These are phyloP conservation scores for Trichosporon coremiiforme DNA, from an alignment of 1,284 basidiomycete genomes.

Conservation along the genomic window DNA sequence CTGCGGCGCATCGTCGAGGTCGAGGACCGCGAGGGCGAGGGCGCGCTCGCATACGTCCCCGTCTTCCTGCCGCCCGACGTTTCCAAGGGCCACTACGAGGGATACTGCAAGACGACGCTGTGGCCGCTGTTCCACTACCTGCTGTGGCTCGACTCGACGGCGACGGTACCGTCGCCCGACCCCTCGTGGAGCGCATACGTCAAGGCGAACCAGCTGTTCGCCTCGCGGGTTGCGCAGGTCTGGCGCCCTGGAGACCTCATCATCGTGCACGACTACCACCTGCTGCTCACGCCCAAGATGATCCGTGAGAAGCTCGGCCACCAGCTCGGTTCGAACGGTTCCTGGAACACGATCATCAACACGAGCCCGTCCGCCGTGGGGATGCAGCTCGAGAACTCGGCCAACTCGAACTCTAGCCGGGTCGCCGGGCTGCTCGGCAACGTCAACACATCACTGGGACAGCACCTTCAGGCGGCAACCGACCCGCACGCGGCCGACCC, in stretches of 20 bases:
- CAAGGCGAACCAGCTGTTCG: conserved; percentile 83
- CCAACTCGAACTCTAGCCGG: conserved; percentile 30
- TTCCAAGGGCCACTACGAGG: conserved; percentile 91
- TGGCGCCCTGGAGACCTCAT: conserved; percentile 88
- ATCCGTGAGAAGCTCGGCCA: conserved; percentile 76
- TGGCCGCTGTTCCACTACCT: conserved; percentile 99
- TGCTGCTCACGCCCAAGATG: conserved; percentile 84
- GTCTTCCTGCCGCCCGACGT: conserved; percentile 90
- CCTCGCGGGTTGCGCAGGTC: conserved; percentile 70
- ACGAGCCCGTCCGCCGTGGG: neutral
- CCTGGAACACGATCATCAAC: conserved; percentile 32
- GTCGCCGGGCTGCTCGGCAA: conserved; percentile 39
- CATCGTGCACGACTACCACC: conserved; percentile 90
- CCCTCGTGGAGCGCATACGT: conserved; percentile 80
- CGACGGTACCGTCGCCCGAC: conserved; percentile 63
- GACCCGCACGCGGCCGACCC: conserved; percentile 39
- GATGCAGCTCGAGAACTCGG: conserved; percentile 19
- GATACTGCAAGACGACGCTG: conserved; percentile 94
- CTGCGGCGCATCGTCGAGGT: conserved; percentile 66
- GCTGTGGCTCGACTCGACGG: conserved; percentile 84
- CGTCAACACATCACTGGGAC: conserved; percentile 36
- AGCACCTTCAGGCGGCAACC: conserved; percentile 28
- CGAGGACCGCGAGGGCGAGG: conserved; percentile 60
- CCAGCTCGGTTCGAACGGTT: conserved; percentile 52
- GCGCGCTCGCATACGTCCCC: conserved; percentile 73